Conservation (phyloP, 805 yeast genomes). For the Wickerhamomyces canadensis region DNA sequence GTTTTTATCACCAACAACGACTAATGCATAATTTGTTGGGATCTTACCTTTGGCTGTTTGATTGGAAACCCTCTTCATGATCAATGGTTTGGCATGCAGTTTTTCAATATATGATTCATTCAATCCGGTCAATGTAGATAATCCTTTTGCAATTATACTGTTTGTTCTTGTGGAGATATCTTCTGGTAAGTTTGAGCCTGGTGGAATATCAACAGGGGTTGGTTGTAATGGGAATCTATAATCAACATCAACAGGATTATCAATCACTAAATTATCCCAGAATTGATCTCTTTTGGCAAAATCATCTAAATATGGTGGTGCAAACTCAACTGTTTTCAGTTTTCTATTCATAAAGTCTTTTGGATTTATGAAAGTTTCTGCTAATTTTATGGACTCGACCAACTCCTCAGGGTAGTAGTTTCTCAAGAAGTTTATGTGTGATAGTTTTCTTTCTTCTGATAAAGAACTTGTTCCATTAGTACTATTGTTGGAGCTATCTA, state of each 20-base stretch:
- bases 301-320: constrained; percentile 70
- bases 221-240: constrained; percentile 51
- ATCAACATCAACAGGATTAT: constrained; percentile 44
- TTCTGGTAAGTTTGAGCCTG: constrained; percentile 35
- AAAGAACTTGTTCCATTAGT: not conserved
- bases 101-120: constrained; percentile 54
- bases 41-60: constrained; percentile 93
- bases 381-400: constrained; percentile 72
- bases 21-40: constrained; percentile 73
- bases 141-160: constrained; percentile 40
- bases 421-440: constrained; percentile 36
- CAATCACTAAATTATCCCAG: constrained; percentile 60
- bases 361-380: constrained; percentile 73
- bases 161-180: constrained; percentile 19
- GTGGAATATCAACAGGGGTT: constrained; percentile 48
- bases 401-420: constrained; percentile 81
- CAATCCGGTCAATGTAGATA: constrained; percentile 62
- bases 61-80: constrained; percentile 77
- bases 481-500: not conserved
- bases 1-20: constrained; percentile 86
- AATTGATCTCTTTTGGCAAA: constrained; percentile 64
- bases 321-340: constrained; percentile 42
- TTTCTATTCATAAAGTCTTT: constrained; percentile 45
- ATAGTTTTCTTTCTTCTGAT: constrained; percentile 12
- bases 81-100: constrained; percentile 59